These are phyloP conservation scores for Malassezia sympodialis DNA, from an alignment of 1,284 basidiomycete genomes.

Conservation along the genomic window DNA sequence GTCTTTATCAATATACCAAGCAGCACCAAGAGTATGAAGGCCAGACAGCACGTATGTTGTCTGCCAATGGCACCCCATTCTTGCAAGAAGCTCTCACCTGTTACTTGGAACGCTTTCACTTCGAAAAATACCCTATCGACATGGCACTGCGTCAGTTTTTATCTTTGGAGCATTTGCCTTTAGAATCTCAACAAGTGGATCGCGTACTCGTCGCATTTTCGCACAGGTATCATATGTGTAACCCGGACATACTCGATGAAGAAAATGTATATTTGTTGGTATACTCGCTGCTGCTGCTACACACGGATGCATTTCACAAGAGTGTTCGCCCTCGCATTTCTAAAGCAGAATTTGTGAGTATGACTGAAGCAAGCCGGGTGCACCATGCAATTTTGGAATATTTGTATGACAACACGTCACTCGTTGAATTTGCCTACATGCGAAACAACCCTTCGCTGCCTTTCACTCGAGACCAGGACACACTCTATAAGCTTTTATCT, in stretches of 20 bases:
- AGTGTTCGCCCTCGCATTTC: conserved; percentile 93
- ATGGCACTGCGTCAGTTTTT: conserved; percentile 80
- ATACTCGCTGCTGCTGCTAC: conserved; percentile 96
- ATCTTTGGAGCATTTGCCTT: conserved; percentile 80
- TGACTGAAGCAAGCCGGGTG: conserved; percentile 61
- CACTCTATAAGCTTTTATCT: conserved; percentile 2
- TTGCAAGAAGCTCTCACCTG: conserved; percentile 61
- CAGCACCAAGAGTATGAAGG: not conserved
- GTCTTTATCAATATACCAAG: conserved; percentile 1
- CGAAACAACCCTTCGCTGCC: conserved; percentile 9
- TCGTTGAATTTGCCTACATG: conserved; percentile 60
- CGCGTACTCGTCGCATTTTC: conserved; percentile 93
- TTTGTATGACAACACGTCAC: conserved; percentile 91
- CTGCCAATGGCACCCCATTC: conserved; percentile 60
- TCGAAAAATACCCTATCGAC: conserved; percentile 72
- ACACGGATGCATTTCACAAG: conserved; percentile 95
- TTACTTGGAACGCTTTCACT: conserved; percentile 72
- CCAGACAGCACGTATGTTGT: conserved; percentile 18
- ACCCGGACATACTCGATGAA: conserved; percentile 65
- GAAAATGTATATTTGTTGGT: conserved; percentile 93
- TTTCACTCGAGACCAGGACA: conserved; percentile 2
- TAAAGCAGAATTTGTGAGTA: conserved; percentile 46
- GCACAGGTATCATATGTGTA: conserved; percentile 69
- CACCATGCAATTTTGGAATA: conserved; percentile 78
- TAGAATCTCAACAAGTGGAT: conserved; percentile 97